Base-by-base conservation (phyloP, 1,284 basidiomycete genomes). In the Ceratobasidium sp. region DNA sequence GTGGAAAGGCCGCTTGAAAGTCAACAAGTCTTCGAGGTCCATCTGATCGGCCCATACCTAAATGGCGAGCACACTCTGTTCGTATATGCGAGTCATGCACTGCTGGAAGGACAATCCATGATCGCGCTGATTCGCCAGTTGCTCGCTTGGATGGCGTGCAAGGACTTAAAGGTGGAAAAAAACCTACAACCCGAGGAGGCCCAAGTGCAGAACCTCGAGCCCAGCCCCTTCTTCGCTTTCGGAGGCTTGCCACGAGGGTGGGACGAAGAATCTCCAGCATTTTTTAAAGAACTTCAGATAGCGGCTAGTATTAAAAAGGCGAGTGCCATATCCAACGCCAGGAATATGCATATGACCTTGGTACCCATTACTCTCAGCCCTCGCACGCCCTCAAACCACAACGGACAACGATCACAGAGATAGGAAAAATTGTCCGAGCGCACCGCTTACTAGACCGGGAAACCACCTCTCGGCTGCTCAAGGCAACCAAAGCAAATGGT, bases 51-150 rank as follows among this genome's bases (percentile, higher is more conserved):
- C 5, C 69, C 69, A 19, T 44, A 73, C 32, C 13, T 37, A 13
- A 57, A 57, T n/a, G 57, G 57, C 29, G 37, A 73, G n/a, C 46
- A 59, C n/a, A 73, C 69, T 9, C 29, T 73, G 40, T 73, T 73
- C n/a, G 44, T 51, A 49, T 73, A 73, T 34, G 34, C 40, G 69
- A 73, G 69, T 25, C 69, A 73, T 73, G 69, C 69, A 17, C 5
- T 73, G 0, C 13, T 62, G 29, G 69, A 73, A 43, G 69, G 69
- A 0, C 37, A 73, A 8, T n/a, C 69, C 32, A 57, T 62, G 44
- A 46, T 73, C 22, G 69, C 56, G n/a, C 34, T 73, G 22, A 8
- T 62, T 11, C 40, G 43, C n/a, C 56, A 56, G 5, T 11, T 73
- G 17, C 44, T 62, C 15, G 22, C 29, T 3, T 73, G 54, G 69